Evolutionary conservation across 495 filamentous ascomycete genomes (phyloP).

Genomic region (Cercophora sp.): DNA sequence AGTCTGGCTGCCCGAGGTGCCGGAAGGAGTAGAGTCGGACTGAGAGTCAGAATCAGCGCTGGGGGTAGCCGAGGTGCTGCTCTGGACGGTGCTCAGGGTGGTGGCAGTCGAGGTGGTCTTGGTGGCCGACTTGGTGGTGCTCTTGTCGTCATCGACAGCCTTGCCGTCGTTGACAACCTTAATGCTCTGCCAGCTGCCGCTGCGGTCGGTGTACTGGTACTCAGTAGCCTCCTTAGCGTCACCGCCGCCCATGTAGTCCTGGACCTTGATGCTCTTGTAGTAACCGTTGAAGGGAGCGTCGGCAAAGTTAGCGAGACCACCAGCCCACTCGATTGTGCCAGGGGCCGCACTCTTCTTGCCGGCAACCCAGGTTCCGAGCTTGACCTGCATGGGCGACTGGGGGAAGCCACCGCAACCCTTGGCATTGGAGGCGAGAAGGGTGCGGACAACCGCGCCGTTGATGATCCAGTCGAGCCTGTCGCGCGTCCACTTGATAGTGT

Average conservation of each 20-base stretch:
- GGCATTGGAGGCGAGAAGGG: constrained; percentile 56
- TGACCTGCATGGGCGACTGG: constrained; percentile 85
- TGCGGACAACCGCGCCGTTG: constrained; percentile 67
- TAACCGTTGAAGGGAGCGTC: constrained; percentile 78
- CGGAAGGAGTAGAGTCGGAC: constrained; percentile 11
- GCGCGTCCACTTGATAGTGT: constrained; percentile 81
- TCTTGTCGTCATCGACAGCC: constrained; percentile 48
- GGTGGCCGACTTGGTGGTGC: constrained; percentile 21
- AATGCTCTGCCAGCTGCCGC: constrained; percentile 76
- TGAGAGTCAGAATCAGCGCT: not conserved
- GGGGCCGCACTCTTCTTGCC: constrained; percentile 63
- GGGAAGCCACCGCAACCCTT: constrained; percentile 68
- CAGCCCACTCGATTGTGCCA: constrained; percentile 87
- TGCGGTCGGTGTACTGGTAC: constrained; percentile 72
- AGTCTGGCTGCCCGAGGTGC: constrained; percentile 1
- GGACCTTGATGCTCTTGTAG: constrained; percentile 72
- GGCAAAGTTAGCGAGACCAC: constrained; percentile 71
- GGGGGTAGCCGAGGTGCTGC: constrained; percentile 8
- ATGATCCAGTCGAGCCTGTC: constrained; percentile 77
- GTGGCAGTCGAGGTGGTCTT: constrained; percentile 10
- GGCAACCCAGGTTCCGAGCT: constrained; percentile 82
- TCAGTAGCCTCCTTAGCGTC: constrained; percentile 50
- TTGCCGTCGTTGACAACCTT: constrained; percentile 64
- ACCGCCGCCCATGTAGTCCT: constrained; percentile 84
- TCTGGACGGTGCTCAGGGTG: constrained; percentile 12